Evolutionary conservation across 129 eudicot genomes (phyloP).

Genomic region (Helianthus tuberosus): DNA sequence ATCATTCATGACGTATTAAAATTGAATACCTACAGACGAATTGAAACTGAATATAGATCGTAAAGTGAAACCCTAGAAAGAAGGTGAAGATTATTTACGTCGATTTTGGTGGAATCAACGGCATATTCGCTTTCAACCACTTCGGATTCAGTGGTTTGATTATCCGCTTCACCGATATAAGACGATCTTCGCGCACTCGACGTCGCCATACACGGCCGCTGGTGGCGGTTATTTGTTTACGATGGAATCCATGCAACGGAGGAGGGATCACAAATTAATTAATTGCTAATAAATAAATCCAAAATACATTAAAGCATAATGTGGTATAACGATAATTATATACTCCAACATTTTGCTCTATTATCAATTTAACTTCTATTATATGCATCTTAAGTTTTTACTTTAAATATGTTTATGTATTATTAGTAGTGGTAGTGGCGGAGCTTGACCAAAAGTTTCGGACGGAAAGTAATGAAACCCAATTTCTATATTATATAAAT

Average conservation of each 20-base stretch:
- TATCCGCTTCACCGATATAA: slow-evolving; percentile 45
- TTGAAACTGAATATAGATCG: slow-evolving; percentile 4
- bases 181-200: slow-evolving; percentile 48
- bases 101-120: slow-evolving; percentile 70
- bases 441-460: too few species aligned
- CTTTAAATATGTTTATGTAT: too few species aligned
- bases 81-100: slow-evolving; percentile 38
- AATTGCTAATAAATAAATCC: too few species aligned
- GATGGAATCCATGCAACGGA: slow-evolving; percentile 28
- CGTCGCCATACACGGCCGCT: slow-evolving; percentile 42
- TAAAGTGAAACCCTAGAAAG: slow-evolving; percentile 9
- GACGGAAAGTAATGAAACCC: too few species aligned
- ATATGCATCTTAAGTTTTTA: too few species aligned
- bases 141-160: slow-evolving; percentile 63
- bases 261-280: slow-evolving; percentile 6
- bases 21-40: background rate
- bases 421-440: too few species aligned
- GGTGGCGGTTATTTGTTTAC: slow-evolving; percentile 19
- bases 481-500: too few species aligned
- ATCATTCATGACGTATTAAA: background rate
- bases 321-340: too few species aligned
- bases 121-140: slow-evolving; percentile 59
- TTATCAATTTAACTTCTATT: too few species aligned
- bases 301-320: too few species aligned
- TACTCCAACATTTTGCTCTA: too few species aligned